These are phyloP conservation scores for Wickerhamomyces alni DNA, from an alignment of 805 yeast species.

Conservation along the genomic window DNA sequence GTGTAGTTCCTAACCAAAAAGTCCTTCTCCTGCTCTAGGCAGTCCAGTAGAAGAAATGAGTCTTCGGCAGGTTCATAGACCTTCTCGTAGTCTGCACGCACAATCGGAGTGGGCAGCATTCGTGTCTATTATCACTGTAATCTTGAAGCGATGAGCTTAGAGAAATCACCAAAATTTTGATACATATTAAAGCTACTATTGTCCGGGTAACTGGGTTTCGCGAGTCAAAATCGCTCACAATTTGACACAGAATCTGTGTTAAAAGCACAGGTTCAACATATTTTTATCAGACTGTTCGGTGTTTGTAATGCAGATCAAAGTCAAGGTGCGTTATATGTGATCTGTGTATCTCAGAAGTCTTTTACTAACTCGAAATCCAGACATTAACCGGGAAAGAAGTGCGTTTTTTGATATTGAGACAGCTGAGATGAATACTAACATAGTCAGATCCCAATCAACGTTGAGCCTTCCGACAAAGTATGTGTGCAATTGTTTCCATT, in stretches of 20 bases:
- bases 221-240: not conserved
- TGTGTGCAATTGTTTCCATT: constrained; percentile 15
- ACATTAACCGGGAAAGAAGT: constrained; percentile 78
- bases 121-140: too few relatives aligned
- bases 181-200: too few relatives aligned
- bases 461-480: constrained; percentile 62
- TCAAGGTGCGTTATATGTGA: constrained; percentile 36
- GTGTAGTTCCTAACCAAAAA: constrained; percentile 29
- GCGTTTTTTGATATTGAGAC: constrained; percentile 16
- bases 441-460: constrained; percentile 57
- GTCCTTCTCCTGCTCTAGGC: constrained; percentile 55
- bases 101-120: constrained; percentile 80
- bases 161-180: too few relatives aligned
- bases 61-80: constrained; percentile 97
- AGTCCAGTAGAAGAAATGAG: constrained; percentile 76
- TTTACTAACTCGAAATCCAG: constrained; percentile 17
- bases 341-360: not conserved
- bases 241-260: too few relatives aligned
- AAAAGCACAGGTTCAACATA: not conserved
- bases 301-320: constrained; percentile 53
- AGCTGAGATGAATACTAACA: not conserved
- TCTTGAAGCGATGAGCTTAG: too few relatives aligned
- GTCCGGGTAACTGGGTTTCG: not conserved
- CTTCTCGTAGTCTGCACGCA: constrained; percentile 54
- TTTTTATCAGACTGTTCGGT: not conserved